phyloP scores from a whole-genome alignment of 768 basidiomycete species.

The Auricularia heimuer region DNA sequence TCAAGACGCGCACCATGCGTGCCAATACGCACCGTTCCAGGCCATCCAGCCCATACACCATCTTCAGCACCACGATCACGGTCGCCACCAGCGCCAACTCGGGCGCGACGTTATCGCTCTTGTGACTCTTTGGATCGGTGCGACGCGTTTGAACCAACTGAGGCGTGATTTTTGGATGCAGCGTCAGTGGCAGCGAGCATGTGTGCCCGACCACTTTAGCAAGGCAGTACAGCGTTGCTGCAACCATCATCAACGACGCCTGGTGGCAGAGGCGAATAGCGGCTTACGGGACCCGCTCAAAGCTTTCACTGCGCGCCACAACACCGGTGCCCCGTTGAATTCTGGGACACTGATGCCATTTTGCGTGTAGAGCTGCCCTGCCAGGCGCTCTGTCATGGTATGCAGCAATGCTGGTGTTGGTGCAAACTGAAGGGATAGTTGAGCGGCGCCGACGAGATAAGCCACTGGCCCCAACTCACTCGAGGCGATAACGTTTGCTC shows the following conservation, averaged over 20 bases:
- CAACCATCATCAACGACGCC: background rate
- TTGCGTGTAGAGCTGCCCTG: constrained; percentile 37
- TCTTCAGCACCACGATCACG: constrained; percentile 64
- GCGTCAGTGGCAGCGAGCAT: constrained; percentile 48
- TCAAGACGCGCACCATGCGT: constrained; percentile 26
- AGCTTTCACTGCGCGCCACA: constrained; percentile 64
- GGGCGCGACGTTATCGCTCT: constrained; percentile 54
- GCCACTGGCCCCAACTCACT: constrained; percentile 33
- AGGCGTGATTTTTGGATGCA: constrained; percentile 46
- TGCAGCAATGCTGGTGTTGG: constrained; percentile 54
- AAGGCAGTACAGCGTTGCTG: constrained; percentile 57
- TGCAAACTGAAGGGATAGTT: constrained; percentile 39
- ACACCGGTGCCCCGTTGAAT: constrained; percentile 59
- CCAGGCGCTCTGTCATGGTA: constrained; percentile 49
- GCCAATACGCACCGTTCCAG: constrained; percentile 36
- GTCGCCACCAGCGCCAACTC: constrained; percentile 54
- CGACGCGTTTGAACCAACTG: constrained; percentile 23
- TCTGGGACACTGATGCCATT: constrained; percentile 60
- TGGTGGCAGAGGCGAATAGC: constrained; percentile 11
- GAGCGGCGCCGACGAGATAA: background rate
- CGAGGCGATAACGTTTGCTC: constrained; percentile 57
- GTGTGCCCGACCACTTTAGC: constrained; percentile 49
- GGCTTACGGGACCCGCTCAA: constrained; percentile 70
- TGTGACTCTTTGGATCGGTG: constrained; percentile 36
- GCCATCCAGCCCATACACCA: constrained; percentile 80